These are phyloP conservation scores for Cyberlindnera galapagoensis DNA, from an alignment of 805 yeast species.

Conservation along the genomic window DNA sequence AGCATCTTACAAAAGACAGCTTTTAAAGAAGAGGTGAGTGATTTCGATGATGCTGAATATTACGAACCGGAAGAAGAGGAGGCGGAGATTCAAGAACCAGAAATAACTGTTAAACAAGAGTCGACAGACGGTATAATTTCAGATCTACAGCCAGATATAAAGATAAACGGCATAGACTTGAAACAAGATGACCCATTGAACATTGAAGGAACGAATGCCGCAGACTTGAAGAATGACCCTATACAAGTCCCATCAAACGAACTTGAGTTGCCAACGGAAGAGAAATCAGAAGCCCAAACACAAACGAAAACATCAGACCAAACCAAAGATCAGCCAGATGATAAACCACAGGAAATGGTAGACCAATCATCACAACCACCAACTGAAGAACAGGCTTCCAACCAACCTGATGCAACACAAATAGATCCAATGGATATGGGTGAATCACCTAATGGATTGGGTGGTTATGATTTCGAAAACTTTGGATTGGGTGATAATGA, in stretches of 20 bases:
- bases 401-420: neutral
- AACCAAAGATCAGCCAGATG: neutral
- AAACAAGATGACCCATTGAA: neutral
- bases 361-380: neutral
- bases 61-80: slow-evolving; percentile 9
- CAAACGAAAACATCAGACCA: too few species aligned
- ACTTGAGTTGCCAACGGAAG: too few species aligned
- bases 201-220: too few species aligned
- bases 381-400: neutral
- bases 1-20: slow-evolving; percentile 6
- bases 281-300: too few species aligned
- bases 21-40: slow-evolving; percentile 10
- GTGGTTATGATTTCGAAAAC: slow-evolving; percentile 15
- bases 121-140: slow-evolving; percentile 1
- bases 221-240: too few species aligned
- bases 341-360: neutral
- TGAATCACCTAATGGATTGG: slow-evolving; percentile 10
- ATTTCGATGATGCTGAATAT: slow-evolving; percentile 2
- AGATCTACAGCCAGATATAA: neutral
- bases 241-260: too few species aligned
- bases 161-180: neutral
- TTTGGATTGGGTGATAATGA: slow-evolving; percentile 14
- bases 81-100: slow-evolving; percentile 3
- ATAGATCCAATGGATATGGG: slow-evolving; percentile 6
- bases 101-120: too few species aligned